These are phyloP conservation scores for Epichloe hybrida DNA, from an alignment of 2,329 filamentous ascomycete genomes.

Conservation along the genomic window DNA sequence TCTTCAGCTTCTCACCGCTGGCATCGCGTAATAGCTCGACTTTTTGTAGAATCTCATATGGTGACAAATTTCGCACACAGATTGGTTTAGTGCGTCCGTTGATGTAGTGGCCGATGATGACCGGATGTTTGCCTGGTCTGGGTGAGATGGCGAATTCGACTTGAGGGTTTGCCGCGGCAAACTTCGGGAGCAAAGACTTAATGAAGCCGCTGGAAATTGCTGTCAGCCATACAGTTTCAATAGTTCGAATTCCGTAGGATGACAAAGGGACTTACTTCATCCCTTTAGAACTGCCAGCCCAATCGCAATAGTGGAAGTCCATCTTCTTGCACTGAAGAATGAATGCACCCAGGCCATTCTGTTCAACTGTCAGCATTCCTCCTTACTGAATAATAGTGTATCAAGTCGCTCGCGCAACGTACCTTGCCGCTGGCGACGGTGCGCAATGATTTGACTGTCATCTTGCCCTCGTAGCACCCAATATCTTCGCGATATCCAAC, in stretches of 20 bases:
- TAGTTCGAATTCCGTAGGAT: not conserved
- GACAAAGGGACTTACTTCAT: slow-evolving; percentile 57
- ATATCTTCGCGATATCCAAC: slow-evolving; percentile 16
- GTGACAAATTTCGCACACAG: slow-evolving; percentile 77
- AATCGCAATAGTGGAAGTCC: slow-evolving; percentile 96
- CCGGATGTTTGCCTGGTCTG: slow-evolving; percentile 76
- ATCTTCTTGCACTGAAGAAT: slow-evolving; percentile 93
- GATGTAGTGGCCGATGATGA: slow-evolving; percentile 83
- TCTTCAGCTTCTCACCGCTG: slow-evolving; percentile 60
- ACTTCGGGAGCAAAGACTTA: slow-evolving; percentile 58
- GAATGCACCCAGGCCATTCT: slow-evolving; percentile 97
- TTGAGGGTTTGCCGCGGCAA: slow-evolving; percentile 70
- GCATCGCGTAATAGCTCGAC: slow-evolving; percentile 58
- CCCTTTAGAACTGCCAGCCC: slow-evolving; percentile 80
- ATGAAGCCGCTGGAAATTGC: slow-evolving; percentile 55
- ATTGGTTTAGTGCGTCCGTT: slow-evolving; percentile 77
- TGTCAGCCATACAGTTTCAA: slow-evolving; percentile 1
- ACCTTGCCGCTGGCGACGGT: slow-evolving; percentile 41
- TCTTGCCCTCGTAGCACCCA: slow-evolving; percentile 24
- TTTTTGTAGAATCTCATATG: slow-evolving; percentile 70
- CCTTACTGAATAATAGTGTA: not conserved
- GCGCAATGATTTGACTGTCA: slow-evolving; percentile 42
- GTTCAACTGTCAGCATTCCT: slow-evolving; percentile 7
- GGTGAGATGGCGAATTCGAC: slow-evolving; percentile 89
- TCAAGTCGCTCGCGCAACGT: slow-evolving; percentile 6